Evolutionary conservation across 345 rosid genomes (phyloP).

Genomic region (Eucalyptus globulus): DNA sequence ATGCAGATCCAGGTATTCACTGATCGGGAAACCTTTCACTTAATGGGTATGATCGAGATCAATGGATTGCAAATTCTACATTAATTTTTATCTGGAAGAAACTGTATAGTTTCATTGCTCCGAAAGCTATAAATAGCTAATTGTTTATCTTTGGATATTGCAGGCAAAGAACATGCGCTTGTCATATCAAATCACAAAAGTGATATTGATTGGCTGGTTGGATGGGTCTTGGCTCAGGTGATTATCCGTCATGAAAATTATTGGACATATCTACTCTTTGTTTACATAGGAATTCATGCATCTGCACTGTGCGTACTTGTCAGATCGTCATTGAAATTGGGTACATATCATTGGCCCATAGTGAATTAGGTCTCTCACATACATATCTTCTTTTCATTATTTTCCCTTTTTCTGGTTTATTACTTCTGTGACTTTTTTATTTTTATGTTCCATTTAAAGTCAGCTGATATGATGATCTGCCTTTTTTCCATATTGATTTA

Average conservation of each 20-base stretch:
- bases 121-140: neutral
- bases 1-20: conserved; percentile 64
- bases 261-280: neutral
- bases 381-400: neutral
- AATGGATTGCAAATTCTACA: neutral
- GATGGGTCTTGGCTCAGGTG: conserved; percentile 96
- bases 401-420: neutral
- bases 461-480: neutral
- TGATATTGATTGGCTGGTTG: conserved; percentile 96
- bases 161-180: conserved; percentile 93
- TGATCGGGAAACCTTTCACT: conserved; percentile 57
- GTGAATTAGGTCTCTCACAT: neutral
- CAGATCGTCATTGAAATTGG: neutral
- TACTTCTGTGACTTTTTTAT: neutral
- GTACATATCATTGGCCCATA: neutral
- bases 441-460: neutral
- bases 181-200: conserved; percentile 77
- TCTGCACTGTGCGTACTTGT: neutral
- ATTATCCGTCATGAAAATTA: neutral
- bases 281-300: neutral
- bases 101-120: neutral
- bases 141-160: neutral
- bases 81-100: neutral
- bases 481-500: neutral
- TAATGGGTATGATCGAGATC: conserved; percentile 47